Evolutionary conservation across 192 early-diverging fungal species (phyloP), one percentile per base, ranked within the genome.

Genomic region (Coemansia reversa): DNA sequence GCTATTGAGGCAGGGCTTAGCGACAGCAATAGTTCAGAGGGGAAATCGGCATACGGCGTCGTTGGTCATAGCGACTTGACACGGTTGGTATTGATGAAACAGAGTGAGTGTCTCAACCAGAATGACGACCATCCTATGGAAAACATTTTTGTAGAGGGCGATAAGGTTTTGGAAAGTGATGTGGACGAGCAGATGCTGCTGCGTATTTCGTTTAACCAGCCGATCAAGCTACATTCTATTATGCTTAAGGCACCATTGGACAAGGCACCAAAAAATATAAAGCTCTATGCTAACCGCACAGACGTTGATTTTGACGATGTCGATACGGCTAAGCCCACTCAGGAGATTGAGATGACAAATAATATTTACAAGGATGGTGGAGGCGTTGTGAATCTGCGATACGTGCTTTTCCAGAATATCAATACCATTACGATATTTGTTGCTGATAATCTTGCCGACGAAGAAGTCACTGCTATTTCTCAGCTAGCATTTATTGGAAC

Each of bases 101-200:
- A 93, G 78, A 81, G 90, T 51, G 89, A 91, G 53, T 89, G 93
- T 67, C 79, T 96, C 65, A 98, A 98, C 87, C 88, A 94, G 65
- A 84, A 86, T 60, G 87, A 86, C 66, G 85, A 87, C 32, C 87
- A 93, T 62, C 84, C 85, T 16, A 83, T 95, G 58, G 75, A 83
- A 7, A 94, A 91, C 62, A 83, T 92, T 18, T 91, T 96, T 66
- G 85, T 86, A 16, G 83, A 85, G 32, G 88, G 87, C 56, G 87
- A 85, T 11, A 74, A 84, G 2, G 87, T 78, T 51, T 70, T 98
- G 51, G 91, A 98, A 71, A 91, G 88, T 75, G 96, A 98, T 81
- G 92, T 93, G 1, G 96, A 98, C 72, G 96, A 96, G 84, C 96
- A 98, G 65, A 76, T 98, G 48, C 89, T 98, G 39, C 84, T 96